Evolutionary conservation across 768 basidiomycete genomes (phyloP).

Genomic region (Russula emetica): DNA sequence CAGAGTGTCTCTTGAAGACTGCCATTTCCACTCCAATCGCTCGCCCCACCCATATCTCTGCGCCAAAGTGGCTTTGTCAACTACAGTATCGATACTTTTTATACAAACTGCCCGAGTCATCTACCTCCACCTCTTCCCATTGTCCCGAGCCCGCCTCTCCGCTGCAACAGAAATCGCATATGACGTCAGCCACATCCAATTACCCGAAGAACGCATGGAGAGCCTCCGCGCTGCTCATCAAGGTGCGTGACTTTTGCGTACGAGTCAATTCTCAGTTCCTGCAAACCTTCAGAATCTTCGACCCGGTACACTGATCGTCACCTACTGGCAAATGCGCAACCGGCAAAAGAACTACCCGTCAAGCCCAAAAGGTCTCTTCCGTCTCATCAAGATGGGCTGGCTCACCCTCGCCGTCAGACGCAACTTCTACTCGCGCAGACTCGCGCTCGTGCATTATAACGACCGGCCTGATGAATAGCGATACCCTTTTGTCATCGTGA

Average conservation of each 20-base stretch:
- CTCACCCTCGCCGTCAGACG: too few species aligned
- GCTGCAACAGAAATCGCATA: conserved; percentile 30
- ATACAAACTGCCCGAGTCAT: neutral
- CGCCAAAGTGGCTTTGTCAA: too few species aligned
- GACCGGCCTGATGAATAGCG: too few species aligned
- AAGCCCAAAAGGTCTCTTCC: too few species aligned
- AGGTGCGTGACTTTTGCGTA: conserved; percentile 35
- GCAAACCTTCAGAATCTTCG: conserved; percentile 30
- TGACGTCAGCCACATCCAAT: conserved; percentile 25
- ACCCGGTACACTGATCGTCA: conserved; percentile 12
- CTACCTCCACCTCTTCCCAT: conserved; percentile 1
- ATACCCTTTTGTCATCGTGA: too few species aligned
- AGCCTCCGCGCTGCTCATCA: conserved; percentile 29
- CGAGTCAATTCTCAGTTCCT: conserved; percentile 21
- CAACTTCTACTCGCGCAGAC: too few species aligned
- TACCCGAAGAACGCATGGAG: conserved; percentile 3
- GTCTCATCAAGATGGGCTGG: too few species aligned
- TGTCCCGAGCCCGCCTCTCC: too few species aligned
- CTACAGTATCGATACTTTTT: neutral
- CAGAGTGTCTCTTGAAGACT: too few species aligned
- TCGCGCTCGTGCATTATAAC: too few species aligned
- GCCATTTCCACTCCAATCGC: too few species aligned
- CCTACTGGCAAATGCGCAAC: conserved; percentile 33
- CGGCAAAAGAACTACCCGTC: too few species aligned
- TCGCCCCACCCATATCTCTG: neutral